Percentiles rank a stretch among this genome's conserved stretches.
Conservation (phyloP, 2,329 filamentous ascomycete genomes). For the Diplodia scrobiculata region DNA sequence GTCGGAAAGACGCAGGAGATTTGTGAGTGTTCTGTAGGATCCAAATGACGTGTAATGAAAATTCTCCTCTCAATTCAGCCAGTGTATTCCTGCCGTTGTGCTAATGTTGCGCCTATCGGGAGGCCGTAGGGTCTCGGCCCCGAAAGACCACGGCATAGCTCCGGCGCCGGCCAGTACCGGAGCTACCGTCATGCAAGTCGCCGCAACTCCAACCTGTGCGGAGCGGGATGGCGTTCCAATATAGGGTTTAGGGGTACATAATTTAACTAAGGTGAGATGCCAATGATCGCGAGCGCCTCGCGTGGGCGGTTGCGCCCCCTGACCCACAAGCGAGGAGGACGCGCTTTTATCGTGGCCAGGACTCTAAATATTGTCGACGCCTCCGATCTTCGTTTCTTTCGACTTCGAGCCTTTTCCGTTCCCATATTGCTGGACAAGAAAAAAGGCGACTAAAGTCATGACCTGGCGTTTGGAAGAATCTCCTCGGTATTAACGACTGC, state of each 20-base stretch:
- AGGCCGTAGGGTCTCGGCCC: background rate
- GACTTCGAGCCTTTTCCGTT: slow-evolving; percentile 3
- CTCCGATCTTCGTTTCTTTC: slow-evolving; percentile 6
- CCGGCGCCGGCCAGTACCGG: background rate
- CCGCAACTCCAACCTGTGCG: background rate
- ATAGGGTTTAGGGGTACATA: slow-evolving; percentile 26
- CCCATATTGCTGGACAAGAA: slow-evolving; percentile 9
- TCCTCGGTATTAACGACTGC: slow-evolving; percentile 9
- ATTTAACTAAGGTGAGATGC: slow-evolving; percentile 24
- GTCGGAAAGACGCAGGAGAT: slow-evolving; percentile 10
- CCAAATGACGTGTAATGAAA: slow-evolving; percentile 27
- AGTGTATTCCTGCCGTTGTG: background rate
- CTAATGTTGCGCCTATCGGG: background rate
- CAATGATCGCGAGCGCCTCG: slow-evolving; percentile 22
- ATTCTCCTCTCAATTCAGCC: slow-evolving; percentile 25
- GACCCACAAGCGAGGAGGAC: slow-evolving; percentile 17
- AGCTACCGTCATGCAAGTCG: background rate
- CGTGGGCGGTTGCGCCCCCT: slow-evolving; percentile 17
- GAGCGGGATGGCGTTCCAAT: slow-evolving; percentile 5
- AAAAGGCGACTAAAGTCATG: slow-evolving; percentile 1
- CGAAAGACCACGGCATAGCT: background rate
- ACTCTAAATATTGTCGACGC: slow-evolving; percentile 16
- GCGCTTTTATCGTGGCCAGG: slow-evolving; percentile 10
- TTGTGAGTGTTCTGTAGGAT: slow-evolving; percentile 20
- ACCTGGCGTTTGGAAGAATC: slow-evolving; percentile 3